Conservation (phyloP, 2,329 filamentous ascomycete species). For the Aspergillus novofumigatus region DNA sequence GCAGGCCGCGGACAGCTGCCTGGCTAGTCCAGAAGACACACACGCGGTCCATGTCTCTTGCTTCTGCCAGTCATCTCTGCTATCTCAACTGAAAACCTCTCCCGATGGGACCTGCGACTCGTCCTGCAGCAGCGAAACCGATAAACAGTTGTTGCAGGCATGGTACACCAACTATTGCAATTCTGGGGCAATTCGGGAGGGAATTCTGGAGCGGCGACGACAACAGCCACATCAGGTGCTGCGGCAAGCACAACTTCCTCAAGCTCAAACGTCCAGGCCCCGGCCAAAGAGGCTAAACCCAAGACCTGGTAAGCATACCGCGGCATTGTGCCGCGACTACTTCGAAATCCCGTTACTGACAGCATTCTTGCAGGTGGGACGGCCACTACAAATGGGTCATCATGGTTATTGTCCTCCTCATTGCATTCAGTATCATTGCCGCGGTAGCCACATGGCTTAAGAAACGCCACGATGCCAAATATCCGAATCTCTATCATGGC, state of each 20-base stretch:
- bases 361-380: slow-evolving; percentile 24
- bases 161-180: slow-evolving; percentile 70
- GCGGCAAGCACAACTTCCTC: slow-evolving; percentile 16
- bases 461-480: slow-evolving; percentile 66
- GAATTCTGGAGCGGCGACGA: slow-evolving; percentile 37
- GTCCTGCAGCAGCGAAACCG: slow-evolving; percentile 51
- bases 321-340: not conserved
- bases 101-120: slow-evolving; percentile 59
- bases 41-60: slow-evolving; percentile 60
- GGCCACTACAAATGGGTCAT: slow-evolving; percentile 76
- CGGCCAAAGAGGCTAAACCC: not conserved
- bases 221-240: slow-evolving; percentile 16
- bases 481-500: slow-evolving; percentile 31
- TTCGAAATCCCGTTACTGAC: not conserved
- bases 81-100: slow-evolving; percentile 56
- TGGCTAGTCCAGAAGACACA: slow-evolving; percentile 50
- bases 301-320: slow-evolving; percentile 22
- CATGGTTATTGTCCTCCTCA: slow-evolving; percentile 69
- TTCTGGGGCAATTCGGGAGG: slow-evolving; percentile 40
- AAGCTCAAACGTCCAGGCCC: slow-evolving; percentile 8
- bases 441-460: slow-evolving; percentile 67
- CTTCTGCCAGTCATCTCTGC: slow-evolving; percentile 64
- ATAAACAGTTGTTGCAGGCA: slow-evolving; percentile 55
- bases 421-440: slow-evolving; percentile 65
- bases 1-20: slow-evolving; percentile 68